Conservation (phyloP, 2,329 filamentous ascomycete genomes). For the Fusarium floridanum region DNA sequence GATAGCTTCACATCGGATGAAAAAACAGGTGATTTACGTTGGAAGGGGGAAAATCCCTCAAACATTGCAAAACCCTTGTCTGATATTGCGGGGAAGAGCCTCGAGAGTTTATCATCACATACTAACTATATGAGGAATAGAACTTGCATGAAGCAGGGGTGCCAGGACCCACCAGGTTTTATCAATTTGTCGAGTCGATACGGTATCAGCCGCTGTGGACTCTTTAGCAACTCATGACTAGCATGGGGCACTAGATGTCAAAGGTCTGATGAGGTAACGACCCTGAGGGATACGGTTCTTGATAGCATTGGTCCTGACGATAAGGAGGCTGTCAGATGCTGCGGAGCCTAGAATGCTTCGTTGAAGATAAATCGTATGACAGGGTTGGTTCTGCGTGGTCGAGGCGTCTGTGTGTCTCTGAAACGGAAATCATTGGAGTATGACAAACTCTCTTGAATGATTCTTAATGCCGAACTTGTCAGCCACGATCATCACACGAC, state of each 20-base stretch:
- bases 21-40: too few relatives aligned
- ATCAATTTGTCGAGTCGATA: too few relatives aligned
- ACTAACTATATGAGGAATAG: too few relatives aligned
- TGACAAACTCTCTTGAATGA: background rate
- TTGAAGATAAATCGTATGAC: background rate
- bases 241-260: conserved; percentile 26
- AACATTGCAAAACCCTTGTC: too few relatives aligned
- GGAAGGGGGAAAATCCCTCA: too few relatives aligned
- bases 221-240: conserved; percentile 26
- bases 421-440: background rate
- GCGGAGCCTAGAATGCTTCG: background rate
- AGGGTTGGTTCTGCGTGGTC: background rate
- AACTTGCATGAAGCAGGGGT: too few relatives aligned
- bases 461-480: background rate
- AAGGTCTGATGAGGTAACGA: conserved; percentile 9
- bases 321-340: background rate
- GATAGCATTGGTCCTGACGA: background rate
- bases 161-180: too few relatives aligned
- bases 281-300: background rate
- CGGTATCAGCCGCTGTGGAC: conserved; percentile 12
- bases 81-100: too few relatives aligned
- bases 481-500: background rate
- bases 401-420: background rate
- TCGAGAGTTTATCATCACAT: too few relatives aligned
- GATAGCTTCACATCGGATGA: too few relatives aligned